Evolutionary conservation across 228 moss, liverwort and hornwort species (phyloP).

Genomic region (Sphagnum fallax): DNA sequence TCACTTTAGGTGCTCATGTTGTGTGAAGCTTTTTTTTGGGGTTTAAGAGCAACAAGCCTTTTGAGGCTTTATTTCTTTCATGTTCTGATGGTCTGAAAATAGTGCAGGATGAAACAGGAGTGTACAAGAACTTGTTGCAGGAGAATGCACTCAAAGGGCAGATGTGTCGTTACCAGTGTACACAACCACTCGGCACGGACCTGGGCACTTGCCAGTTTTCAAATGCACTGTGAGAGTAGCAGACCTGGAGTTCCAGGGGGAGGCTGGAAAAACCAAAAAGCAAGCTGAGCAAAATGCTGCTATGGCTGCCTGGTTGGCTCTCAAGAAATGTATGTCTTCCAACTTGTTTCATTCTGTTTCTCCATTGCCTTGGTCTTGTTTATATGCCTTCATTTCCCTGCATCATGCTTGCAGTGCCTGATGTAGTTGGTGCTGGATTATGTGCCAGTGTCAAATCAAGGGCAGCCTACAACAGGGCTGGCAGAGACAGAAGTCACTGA

Average conservation of each 20-base stretch:
- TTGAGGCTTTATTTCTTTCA: too few relatives aligned
- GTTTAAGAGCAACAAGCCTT: constrained; percentile 16
- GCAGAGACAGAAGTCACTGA: constrained; percentile 82
- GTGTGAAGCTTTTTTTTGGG: not conserved
- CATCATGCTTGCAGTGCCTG: too few relatives aligned
- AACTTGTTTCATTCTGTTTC: too few relatives aligned
- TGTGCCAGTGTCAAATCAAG: constrained; percentile 53
- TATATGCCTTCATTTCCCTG: not conserved
- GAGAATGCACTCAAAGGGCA: constrained; percentile 94
- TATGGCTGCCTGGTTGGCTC: constrained; percentile 95
- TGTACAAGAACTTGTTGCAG: constrained; percentile 93
- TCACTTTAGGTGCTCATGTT: not conserved
- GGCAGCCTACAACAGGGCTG: constrained; percentile 34
- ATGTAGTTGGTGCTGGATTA: not conserved
- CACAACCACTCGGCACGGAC: constrained; percentile 87
- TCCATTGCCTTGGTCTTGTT: not conserved
- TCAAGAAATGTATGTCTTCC: constrained; percentile 67
- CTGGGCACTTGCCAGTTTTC: constrained; percentile 97
- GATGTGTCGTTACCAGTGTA: constrained; percentile 86
- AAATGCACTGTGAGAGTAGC: constrained; percentile 92
- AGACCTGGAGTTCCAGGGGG: constrained; percentile 77
- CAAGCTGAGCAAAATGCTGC: constrained; percentile 70
- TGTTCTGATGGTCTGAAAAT: not conserved
- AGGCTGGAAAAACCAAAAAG: constrained; percentile 82
- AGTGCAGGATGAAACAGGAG: constrained; percentile 74